Evolutionary conservation across 768 basidiomycete species (phyloP).

Genomic region (Suillus ampliporus): DNA sequence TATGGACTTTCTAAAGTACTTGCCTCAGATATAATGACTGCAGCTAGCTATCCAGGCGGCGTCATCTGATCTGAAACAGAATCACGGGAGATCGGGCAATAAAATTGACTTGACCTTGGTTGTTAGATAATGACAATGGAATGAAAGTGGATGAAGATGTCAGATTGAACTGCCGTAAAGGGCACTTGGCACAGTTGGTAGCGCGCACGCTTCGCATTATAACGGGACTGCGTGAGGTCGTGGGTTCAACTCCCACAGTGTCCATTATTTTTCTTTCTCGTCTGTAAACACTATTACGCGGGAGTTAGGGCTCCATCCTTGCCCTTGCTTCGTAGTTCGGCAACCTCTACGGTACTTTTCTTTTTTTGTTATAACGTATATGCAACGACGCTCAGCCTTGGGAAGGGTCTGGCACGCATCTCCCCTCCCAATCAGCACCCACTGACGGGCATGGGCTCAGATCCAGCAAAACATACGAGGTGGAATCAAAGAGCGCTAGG

Average conservation of each 20-base stretch:
- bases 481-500: constrained; percentile 62
- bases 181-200: constrained; percentile 66
- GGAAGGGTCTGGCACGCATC: constrained; percentile 63
- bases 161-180: constrained; percentile 8
- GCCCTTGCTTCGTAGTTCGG: constrained; percentile 4
- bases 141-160: no score
- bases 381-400: constrained; percentile 62
- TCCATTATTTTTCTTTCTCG: constrained; percentile 37
- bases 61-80: neutral
- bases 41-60: neutral
- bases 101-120: neutral
- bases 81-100: no score
- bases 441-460: constrained; percentile 52
- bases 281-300: neutral
- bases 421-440: constrained; percentile 46
- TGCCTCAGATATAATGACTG: neutral
- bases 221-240: constrained; percentile 56
- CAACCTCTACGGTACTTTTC: neutral
- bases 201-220: constrained; percentile 59
- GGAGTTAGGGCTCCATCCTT: neutral
- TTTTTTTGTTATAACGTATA: constrained; percentile 29
- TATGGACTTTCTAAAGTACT: neutral
- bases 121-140: no score
- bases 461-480: constrained; percentile 55
- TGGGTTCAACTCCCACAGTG: constrained; percentile 62